Evolutionary conservation across 1,284 basidiomycete species (phyloP).

Genomic region (Phenoliferia sp.): DNA sequence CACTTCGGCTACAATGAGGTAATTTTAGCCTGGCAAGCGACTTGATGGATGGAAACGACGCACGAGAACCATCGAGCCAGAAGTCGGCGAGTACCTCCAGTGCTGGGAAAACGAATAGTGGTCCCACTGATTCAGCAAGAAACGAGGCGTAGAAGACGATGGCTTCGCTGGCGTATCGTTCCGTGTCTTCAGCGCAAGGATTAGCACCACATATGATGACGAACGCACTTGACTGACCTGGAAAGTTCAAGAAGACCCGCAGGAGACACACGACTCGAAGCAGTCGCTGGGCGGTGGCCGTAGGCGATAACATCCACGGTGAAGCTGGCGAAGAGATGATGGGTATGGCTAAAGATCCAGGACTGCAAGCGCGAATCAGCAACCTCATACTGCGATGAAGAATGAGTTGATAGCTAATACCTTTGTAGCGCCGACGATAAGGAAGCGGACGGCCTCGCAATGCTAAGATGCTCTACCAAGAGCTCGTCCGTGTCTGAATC

Average conservation of each 20-base stretch:
- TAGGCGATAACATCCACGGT: conserved; percentile 54
- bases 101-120: conserved; percentile 59
- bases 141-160: conserved; percentile 71
- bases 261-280: conserved; percentile 63
- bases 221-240: conserved; percentile 49
- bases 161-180: conserved; percentile 61
- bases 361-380: not conserved
- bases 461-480: conserved; percentile 45
- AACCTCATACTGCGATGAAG: not conserved
- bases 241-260: conserved; percentile 63
- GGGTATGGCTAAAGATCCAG: not conserved
- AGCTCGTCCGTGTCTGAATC: conserved; percentile 58
- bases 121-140: conserved; percentile 57
- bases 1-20: conserved; percentile 53
- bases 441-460: conserved; percentile 41
- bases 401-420: too few species aligned
- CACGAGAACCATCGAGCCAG: conserved; percentile 70
- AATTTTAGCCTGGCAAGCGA: too few species aligned
- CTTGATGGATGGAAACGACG: too few species aligned
- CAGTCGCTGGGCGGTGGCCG: conserved; percentile 62
- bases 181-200: conserved; percentile 52
- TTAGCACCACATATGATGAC: not conserved
- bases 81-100: conserved; percentile 64
- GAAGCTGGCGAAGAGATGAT: too few species aligned
- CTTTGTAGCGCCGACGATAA: not conserved